These are phyloP conservation scores for Russula brevipes DNA, from an alignment of 768 basidiomycete genomes.

Conservation along the genomic window DNA sequence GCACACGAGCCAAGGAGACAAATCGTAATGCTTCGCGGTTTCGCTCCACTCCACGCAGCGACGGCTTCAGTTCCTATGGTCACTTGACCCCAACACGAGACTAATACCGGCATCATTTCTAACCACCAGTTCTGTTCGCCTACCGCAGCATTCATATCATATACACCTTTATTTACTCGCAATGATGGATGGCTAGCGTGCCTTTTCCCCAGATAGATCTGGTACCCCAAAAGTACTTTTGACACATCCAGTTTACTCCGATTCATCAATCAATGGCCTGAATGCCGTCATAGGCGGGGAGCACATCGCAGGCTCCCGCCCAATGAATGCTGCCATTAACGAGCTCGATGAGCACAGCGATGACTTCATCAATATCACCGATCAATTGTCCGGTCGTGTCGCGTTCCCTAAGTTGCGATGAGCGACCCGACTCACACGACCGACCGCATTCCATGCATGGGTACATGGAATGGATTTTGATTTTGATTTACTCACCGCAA, in stretches of 20 bases:
- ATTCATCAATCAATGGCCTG: constrained; percentile 62
- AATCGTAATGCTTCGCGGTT: not conserved
- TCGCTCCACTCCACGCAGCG: not conserved
- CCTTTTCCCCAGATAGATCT: not conserved
- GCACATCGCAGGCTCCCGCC: constrained; percentile 62
- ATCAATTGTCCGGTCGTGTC: constrained; percentile 93
- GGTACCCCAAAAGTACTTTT: constrained; percentile 18
- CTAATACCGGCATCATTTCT: not conserved
- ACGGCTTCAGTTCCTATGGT: not conserved
- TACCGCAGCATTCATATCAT: constrained; percentile 1
- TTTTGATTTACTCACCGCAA: constrained; percentile 55
- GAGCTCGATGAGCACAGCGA: constrained; percentile 71
- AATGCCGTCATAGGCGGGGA: constrained; percentile 82
- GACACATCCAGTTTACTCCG: not conserved
- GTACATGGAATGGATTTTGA: not conserved
- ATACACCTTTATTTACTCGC: not conserved
- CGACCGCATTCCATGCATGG: no score
- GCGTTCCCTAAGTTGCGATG: constrained; percentile 59
- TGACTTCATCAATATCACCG: constrained; percentile 84
- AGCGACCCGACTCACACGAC: constrained; percentile 3
- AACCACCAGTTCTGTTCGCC: constrained; percentile 6
- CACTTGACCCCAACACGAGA: constrained; percentile 17
- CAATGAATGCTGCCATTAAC: constrained; percentile 72
- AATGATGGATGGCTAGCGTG: not conserved
- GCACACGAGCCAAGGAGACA: not conserved